Conservation (phyloP, 2,329 filamentous ascomycete genomes). For the Ceratocystis albifundus region DNA sequence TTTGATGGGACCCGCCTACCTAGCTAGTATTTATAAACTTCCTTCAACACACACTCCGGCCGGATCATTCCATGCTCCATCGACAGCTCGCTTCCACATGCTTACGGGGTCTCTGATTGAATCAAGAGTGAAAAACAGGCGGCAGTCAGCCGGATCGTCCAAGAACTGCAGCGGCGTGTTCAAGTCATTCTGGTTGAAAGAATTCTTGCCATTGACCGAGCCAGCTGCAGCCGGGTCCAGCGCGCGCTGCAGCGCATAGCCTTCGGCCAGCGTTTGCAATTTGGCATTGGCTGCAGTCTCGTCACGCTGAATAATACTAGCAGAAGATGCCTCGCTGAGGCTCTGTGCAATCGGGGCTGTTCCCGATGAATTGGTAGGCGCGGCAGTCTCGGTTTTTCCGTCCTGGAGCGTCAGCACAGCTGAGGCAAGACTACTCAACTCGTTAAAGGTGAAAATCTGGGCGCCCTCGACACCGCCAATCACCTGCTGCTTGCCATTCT, state of each 20-base stretch:
- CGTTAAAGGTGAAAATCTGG: slow-evolving; percentile 24
- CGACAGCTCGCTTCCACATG: slow-evolving; percentile 41
- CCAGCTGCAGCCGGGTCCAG: slow-evolving; percentile 26
- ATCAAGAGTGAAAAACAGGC: slow-evolving; percentile 45
- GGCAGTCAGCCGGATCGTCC: slow-evolving; percentile 49
- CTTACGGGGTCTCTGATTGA: slow-evolving; percentile 41
- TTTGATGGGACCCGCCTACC: neutral
- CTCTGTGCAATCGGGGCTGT: neutral
- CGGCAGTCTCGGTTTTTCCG: slow-evolving; percentile 16
- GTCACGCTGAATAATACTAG: neutral
- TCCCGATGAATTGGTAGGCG: neutral
- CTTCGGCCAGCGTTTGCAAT: slow-evolving; percentile 29
- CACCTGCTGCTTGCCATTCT: slow-evolving; percentile 44
- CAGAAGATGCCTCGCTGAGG: neutral
- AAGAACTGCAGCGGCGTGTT: slow-evolving; percentile 45
- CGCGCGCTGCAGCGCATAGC: slow-evolving; percentile 30
- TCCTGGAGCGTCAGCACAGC: slow-evolving; percentile 27
- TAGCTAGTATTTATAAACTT: neutral
- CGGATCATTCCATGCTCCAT: slow-evolving; percentile 31
- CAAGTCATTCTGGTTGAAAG: slow-evolving; percentile 25
- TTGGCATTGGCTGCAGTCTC: slow-evolving; percentile 24
- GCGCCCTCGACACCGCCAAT: slow-evolving; percentile 49
- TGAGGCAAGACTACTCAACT: slow-evolving; percentile 28
- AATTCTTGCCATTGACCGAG: slow-evolving; percentile 25
- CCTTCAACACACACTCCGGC: slow-evolving; percentile 1